These are phyloP conservation scores for Sugiyamaella marilandica DNA, from an alignment of 805 yeast species.

Conservation along the genomic window DNA sequence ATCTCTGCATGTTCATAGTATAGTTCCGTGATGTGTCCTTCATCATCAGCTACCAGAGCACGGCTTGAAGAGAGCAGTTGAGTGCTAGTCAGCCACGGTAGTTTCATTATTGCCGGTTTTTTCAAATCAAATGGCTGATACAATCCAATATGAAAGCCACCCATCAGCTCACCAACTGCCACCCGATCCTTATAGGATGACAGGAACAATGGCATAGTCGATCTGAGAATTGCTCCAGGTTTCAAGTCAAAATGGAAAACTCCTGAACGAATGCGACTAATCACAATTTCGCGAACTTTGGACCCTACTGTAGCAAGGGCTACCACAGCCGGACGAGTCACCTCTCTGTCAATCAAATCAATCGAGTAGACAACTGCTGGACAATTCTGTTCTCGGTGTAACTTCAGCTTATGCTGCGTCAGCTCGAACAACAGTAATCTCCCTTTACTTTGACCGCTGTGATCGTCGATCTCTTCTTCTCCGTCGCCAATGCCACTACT, in stretches of 20 bases:
- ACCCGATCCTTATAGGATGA: constrained; percentile 1
- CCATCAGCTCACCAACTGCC: constrained; percentile 1
- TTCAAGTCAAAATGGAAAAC: not conserved
- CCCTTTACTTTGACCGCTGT: not conserved
- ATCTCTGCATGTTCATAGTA: not conserved
- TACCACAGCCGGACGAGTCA: not conserved
- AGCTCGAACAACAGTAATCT: not conserved
- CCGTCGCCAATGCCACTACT: constrained; percentile 4
- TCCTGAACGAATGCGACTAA: not conserved
- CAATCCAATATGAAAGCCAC: not conserved
- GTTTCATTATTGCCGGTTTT: too few species aligned
- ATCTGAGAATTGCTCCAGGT: not conserved
- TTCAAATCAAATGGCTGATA: not conserved
- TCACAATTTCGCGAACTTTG: not conserved
- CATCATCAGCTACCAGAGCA: not conserved
- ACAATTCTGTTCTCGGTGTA: not conserved
- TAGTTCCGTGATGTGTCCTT: not conserved
- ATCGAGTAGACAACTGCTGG: not conserved
- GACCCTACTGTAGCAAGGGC: not conserved
- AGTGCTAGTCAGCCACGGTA: not conserved
- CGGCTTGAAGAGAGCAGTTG: not conserved
- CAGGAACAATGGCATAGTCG: not conserved
- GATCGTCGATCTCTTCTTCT: not conserved
- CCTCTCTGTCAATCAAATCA: not conserved
- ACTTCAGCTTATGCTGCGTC: not conserved